Evolutionary conservation across 495 filamentous ascomycete genomes (phyloP), one percentile per base, ranked within the genome.

Genomic region (Penicillium pulvis): DNA sequence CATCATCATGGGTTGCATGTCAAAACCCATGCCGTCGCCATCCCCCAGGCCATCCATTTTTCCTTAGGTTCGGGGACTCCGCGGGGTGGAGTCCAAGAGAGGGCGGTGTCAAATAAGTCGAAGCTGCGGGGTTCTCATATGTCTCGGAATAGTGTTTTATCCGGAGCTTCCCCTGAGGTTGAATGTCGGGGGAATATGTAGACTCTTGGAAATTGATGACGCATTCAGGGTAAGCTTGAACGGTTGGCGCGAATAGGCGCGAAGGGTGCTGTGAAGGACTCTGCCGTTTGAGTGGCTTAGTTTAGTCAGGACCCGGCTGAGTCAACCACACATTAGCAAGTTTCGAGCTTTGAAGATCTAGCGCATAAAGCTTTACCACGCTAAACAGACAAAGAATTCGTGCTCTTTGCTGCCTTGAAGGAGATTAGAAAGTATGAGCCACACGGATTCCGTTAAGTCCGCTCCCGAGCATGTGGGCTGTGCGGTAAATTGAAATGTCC

Each of bases 31-130:
- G 56, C 71, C 71, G 30, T 79, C 72, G 51, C 65, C 74, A 39
- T 77, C 77, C 65, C 73, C 74, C 54, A 76, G 61, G 43, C 69
- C 70, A 47, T 79, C 74, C 77, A 79, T 79, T 55, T 55, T 51
- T 53, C 17, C 47, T 51, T 62, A 36, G 48, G 23, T 55, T 61
- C 50, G 53, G 54, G 46, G 57, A 59, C 60, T 66, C 52, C 64
- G 64, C 64, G 59, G 64, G 57, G 61, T 65, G 59, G 64, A 67
- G 61, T 45, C 36, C n/a, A 52, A 47, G 45, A 53, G 43, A 56
- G 47, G 52, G 60, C 52, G 59, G 59, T 57, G 54, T 62, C 53
- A 59, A 59, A 44, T 56, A 57, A 62, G 47, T 19, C 4, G 55
- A 60, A 42, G 59, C 51, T 67, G 64, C 64, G 64, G 67, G 65